Base-by-base conservation (phyloP, 2,329 filamentous ascomycete species). In the Fusarium nodosum region DNA sequence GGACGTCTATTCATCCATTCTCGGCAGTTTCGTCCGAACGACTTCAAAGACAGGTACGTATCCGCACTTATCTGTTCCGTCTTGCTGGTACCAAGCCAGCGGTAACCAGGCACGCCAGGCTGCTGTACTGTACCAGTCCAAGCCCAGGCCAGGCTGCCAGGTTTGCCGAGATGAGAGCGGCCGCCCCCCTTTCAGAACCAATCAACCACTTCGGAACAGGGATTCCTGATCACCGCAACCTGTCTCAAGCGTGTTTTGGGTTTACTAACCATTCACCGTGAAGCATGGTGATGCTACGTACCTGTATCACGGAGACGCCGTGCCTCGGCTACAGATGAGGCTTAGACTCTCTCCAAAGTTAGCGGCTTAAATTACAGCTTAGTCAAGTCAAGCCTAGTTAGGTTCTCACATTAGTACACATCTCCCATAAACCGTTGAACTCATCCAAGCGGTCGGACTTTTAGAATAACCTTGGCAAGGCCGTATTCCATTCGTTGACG, bases 191-290 rank as follows among this genome's bases (percentile, higher is more conserved):
- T 36, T 56, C 7, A 60, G 47, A 38, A 20, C 52, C 57, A 60
- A 50, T 60, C 55, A 46, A 36, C 54, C 38, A 57, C 47, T 69
- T 74, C 64, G 28, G 38, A 62, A 66, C 63, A 66, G 34, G 54
- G 60, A 45, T 60, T 7, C 38, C 47, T 60, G 62, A 66, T 72
- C 50, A 64, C 64, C 48, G 39, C 39, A 64, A 56, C 30, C 54
- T 59, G 72, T 74, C 72, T 74, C 72, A 69, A 74, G 58, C 68
- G 59, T 68, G 72, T 74, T 74, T 74, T 61, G 61, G 63, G 44
- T 72, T 66, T 18, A 31, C 45, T 39, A n/a, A 48, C 62, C 63
- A 66, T n/a, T 66, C 56, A 66, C 41, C 44, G 44, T 60, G 33
- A 58, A 56, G 57, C 38, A 48, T 52, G 36, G n/a, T 41, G 44